A percentile compares a stretch with the other conserved stretches of the same genome.
These are phyloP conservation scores for Sporobolus alterniflorus DNA, from an alignment of 202 grass and related monocot species.

Conservation along the genomic window DNA sequence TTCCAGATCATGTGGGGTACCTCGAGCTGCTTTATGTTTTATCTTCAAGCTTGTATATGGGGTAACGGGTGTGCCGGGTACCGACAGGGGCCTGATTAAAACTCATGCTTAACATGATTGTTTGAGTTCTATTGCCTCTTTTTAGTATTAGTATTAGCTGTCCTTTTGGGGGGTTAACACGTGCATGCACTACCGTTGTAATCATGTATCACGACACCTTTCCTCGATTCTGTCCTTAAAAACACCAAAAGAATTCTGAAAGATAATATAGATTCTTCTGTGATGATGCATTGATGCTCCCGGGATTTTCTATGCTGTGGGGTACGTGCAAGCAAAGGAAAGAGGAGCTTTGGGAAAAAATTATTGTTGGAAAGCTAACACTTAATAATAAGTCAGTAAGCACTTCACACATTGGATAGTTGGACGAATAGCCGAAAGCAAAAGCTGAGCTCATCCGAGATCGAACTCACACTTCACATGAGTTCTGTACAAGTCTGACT, in stretches of 20 bases:
- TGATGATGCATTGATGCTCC: slow-evolving; percentile 20
- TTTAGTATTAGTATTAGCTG: neutral
- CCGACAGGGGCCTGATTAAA: neutral
- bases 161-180: slow-evolving; percentile 22
- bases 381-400: neutral
- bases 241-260: neutral
- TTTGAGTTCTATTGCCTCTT: neutral
- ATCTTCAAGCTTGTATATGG: too few relatives aligned
- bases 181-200: slow-evolving; percentile 36
- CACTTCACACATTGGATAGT: neutral
- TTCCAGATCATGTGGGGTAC: too few relatives aligned
- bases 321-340: slow-evolving; percentile 41
- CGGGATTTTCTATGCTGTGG: neutral
- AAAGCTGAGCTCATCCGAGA: slow-evolving; percentile 4
- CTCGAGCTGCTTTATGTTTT: too few relatives aligned
- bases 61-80: too few relatives aligned
- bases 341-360: neutral
- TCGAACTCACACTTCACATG: neutral
- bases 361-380: neutral
- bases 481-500: neutral
- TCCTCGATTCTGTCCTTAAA: neutral
- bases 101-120: slow-evolving; percentile 15
- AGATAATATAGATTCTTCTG: slow-evolving; percentile 22
- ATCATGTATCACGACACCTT: slow-evolving; percentile 33
- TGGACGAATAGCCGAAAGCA: slow-evolving; percentile 45